A percentile compares a stretch with the other conserved stretches of the same genome.
Conservation (phyloP, 495 filamentous ascomycete genomes). For the Aspergillus incahuasiensis region DNA sequence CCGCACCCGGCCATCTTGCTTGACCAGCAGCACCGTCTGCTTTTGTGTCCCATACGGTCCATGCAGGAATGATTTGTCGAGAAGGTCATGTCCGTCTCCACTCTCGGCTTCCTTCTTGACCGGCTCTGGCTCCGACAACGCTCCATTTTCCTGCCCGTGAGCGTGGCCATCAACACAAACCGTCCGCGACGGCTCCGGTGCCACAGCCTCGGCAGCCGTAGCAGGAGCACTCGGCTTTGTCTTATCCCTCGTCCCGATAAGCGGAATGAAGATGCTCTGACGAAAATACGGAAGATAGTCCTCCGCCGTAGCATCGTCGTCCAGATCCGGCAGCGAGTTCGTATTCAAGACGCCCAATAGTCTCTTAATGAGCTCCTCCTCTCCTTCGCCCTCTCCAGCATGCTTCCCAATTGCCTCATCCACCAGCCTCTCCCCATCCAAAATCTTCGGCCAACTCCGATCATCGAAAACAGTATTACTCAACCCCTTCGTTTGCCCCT, state of each 20-base stretch:
- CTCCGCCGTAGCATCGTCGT: conserved; percentile 55
- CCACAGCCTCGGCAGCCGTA: conserved; percentile 32
- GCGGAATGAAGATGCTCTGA: conserved; percentile 81
- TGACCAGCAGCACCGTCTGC: conserved; percentile 81
- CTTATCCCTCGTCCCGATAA: conserved; percentile 52
- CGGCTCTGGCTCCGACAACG: not conserved
- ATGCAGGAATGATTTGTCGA: conserved; percentile 27
- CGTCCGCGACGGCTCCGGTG: conserved; percentile 30
- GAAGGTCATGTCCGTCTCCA: conserved; percentile 18
- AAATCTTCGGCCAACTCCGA: conserved; percentile 78
- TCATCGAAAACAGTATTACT: conserved; percentile 80
- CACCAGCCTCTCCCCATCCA: conserved; percentile 50
- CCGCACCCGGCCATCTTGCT: conserved; percentile 66
- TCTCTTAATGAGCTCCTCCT: conserved; percentile 64
- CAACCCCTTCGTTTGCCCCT: conserved; percentile 67
- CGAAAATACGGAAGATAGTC: conserved; percentile 65
- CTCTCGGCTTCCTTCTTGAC: not conserved
- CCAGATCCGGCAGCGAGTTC: conserved; percentile 64
- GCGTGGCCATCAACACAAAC: conserved; percentile 16
- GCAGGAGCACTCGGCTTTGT: conserved; percentile 22
- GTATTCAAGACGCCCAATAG: conserved; percentile 65
- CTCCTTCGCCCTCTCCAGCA: conserved; percentile 43
- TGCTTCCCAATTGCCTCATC: conserved; percentile 42
- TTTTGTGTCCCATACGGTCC: conserved; percentile 83
- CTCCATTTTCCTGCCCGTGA: not conserved